These are phyloP conservation scores for Nicotiana undulata DNA, from an alignment of 257 asterid species.

Conservation along the genomic window DNA sequence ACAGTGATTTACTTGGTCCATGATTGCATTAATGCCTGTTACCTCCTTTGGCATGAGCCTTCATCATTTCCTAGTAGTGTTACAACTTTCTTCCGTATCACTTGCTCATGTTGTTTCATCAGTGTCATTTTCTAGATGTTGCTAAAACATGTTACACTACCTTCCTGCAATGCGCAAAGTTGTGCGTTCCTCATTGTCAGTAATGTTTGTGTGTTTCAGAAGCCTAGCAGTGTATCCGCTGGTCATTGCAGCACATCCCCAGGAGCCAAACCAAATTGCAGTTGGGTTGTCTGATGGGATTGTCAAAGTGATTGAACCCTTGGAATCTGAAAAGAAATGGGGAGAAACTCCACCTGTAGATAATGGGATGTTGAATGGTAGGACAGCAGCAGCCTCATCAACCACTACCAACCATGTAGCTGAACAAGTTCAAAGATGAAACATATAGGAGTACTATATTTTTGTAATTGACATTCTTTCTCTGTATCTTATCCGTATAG, in stretches of 20 bases:
- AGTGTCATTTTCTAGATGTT: no score
- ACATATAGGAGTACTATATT: neutral
- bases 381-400: slow-evolving; percentile 55
- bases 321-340: slow-evolving; percentile 82
- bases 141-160: no score
- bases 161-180: no score
- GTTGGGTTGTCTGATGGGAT: slow-evolving; percentile 85
- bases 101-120: no score
- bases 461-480: slow-evolving; percentile 9
- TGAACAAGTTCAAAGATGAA: slow-evolving; percentile 73
- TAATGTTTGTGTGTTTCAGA: slow-evolving; percentile 29
- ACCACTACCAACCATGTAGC: slow-evolving; percentile 53
- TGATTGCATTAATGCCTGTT: no score
- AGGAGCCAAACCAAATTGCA: slow-evolving; percentile 76
- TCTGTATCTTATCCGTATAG: slow-evolving; percentile 45
- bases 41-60: no score
- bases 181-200: neutral
- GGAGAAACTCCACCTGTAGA: slow-evolving; percentile 69
- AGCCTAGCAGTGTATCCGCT: slow-evolving; percentile 59
- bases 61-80: no score
- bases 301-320: slow-evolving; percentile 84
- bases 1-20: no score
- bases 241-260: slow-evolving; percentile 83
- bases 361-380: slow-evolving; percentile 51
- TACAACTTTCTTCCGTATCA: no score